Conservation (phyloP, 139 green algal genomes). For the Closterium sp. region DNA sequence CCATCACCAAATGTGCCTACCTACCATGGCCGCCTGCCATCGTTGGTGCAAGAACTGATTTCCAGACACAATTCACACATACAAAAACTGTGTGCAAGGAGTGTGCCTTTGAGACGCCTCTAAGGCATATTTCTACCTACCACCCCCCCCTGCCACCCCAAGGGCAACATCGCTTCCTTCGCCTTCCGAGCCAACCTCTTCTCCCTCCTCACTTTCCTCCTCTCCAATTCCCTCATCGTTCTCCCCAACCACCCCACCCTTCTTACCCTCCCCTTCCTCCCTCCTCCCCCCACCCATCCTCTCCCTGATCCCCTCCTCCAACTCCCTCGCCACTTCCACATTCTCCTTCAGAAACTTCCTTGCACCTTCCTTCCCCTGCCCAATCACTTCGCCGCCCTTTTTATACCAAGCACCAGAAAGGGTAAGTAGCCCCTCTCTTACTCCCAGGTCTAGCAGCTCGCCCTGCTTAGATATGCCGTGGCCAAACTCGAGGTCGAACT, state of each 20-base stretch:
- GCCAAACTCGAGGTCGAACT: constrained; percentile 28
- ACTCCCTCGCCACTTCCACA: constrained; percentile 8
- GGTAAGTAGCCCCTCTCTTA: not conserved
- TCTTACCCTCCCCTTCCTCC: not conserved
- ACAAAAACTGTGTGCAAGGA: no score
- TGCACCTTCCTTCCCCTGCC: constrained; percentile 20
- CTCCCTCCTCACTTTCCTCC: not conserved
- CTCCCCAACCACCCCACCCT: not conserved
- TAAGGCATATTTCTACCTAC: not conserved
- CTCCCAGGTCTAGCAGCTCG: constrained; percentile 8
- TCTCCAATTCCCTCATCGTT: not conserved
- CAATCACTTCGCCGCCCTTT: not conserved
- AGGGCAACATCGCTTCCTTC: not conserved
- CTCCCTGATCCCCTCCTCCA: constrained; percentile 9
- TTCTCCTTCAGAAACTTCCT: constrained; percentile 4
- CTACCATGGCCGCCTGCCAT: no score
- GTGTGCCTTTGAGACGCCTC: not conserved
- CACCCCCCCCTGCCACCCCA: not conserved
- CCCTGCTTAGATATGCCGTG: constrained; percentile 18
- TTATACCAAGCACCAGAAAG: not conserved
- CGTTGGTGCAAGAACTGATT: no score
- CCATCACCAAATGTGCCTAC: no score
- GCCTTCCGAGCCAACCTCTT: not conserved
- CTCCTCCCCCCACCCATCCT: not conserved
- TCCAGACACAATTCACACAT: no score